phyloP scores from a whole-genome alignment of 805 yeast genomes.

The Saturnispora dispora region DNA sequence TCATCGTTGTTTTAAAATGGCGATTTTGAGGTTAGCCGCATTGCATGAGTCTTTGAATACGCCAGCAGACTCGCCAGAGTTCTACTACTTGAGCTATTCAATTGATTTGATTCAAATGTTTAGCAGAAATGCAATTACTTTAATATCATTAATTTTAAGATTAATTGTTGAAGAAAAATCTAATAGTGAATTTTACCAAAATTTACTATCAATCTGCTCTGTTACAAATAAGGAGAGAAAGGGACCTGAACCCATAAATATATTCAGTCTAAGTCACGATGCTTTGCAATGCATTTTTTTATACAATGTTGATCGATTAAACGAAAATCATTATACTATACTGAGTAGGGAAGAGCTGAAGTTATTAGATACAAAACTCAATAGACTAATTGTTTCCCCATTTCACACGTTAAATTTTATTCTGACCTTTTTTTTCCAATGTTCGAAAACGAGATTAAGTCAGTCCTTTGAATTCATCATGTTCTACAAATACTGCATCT shows the following conservation, averaged over 20 bases:
- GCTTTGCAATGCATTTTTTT: slow-evolving; percentile 4
- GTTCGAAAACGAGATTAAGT: slow-evolving; percentile 21
- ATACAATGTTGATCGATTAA: neutral
- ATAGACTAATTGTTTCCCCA: slow-evolving; percentile 14
- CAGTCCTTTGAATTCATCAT: slow-evolving; percentile 23
- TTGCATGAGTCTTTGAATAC: slow-evolving; percentile 14
- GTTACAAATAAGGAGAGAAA: neutral
- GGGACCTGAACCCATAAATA: slow-evolving; percentile 7
- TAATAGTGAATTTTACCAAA: neutral
- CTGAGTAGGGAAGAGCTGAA: neutral
- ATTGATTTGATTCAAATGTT: slow-evolving; percentile 20
- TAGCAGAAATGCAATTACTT: slow-evolving; percentile 12
- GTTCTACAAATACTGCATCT: slow-evolving; percentile 20
- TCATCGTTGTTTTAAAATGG: slow-evolving; percentile 13
- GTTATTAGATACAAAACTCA: slow-evolving; percentile 5
- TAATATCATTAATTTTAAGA: slow-evolving; percentile 14
- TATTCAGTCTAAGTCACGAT: slow-evolving; percentile 4
- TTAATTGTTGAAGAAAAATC: slow-evolving; percentile 5
- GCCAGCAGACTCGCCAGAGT: neutral
- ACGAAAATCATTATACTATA: neutral
- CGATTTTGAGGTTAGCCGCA: slow-evolving; percentile 16
- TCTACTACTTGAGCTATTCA: neutral
- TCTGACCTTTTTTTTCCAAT: slow-evolving; percentile 24
- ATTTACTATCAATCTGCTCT: neutral
- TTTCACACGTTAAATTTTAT: slow-evolving; percentile 16